A percentile compares a stretch with the other conserved stretches of the same genome.
These are phyloP conservation scores for Ustulina deusta DNA, from an alignment of 2,329 filamentous ascomycete species.

Conservation along the genomic window DNA sequence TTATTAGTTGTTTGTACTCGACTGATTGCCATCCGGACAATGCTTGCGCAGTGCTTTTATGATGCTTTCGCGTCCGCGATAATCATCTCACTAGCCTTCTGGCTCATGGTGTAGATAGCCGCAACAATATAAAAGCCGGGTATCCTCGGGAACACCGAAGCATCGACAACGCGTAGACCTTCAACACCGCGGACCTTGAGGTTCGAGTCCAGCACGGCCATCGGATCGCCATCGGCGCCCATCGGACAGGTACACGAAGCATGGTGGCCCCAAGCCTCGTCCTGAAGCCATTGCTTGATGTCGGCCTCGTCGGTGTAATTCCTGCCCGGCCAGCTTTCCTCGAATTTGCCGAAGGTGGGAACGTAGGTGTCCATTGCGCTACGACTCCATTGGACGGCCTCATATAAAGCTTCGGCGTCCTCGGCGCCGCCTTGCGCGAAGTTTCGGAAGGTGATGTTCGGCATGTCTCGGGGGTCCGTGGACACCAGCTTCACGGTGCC, in stretches of 20 bases:
- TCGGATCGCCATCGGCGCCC: constrained; percentile 57
- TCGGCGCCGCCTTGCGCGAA: constrained; percentile 61
- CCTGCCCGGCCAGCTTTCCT: constrained; percentile 25
- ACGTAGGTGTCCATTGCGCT: constrained; percentile 50
- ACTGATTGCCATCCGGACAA: background rate
- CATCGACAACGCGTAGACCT: constrained; percentile 67
- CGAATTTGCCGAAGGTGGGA: constrained; percentile 23
- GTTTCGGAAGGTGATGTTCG: constrained; percentile 69
- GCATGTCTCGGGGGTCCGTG: constrained; percentile 68
- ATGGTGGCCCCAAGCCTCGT: constrained; percentile 44
- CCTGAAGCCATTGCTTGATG: constrained; percentile 33
- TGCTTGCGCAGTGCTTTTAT: background rate
- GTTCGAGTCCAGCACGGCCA: constrained; percentile 63
- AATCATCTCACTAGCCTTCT: constrained; percentile 36
- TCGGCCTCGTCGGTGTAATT: constrained; percentile 22
- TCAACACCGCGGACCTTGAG: constrained; percentile 64
- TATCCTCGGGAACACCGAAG: constrained; percentile 56
- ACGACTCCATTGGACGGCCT: constrained; percentile 65
- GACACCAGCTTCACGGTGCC: constrained; percentile 69
- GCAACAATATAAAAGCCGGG: constrained; percentile 34
- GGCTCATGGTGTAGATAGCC: constrained; percentile 33
- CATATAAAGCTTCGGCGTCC: constrained; percentile 65
- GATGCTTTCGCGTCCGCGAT: constrained; percentile 23
- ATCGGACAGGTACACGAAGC: constrained; percentile 42
- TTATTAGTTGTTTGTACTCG: background rate